These are phyloP conservation scores for Globisporangium spiculum DNA, from an alignment of 352 stramenopile species.

Conservation along the genomic window DNA sequence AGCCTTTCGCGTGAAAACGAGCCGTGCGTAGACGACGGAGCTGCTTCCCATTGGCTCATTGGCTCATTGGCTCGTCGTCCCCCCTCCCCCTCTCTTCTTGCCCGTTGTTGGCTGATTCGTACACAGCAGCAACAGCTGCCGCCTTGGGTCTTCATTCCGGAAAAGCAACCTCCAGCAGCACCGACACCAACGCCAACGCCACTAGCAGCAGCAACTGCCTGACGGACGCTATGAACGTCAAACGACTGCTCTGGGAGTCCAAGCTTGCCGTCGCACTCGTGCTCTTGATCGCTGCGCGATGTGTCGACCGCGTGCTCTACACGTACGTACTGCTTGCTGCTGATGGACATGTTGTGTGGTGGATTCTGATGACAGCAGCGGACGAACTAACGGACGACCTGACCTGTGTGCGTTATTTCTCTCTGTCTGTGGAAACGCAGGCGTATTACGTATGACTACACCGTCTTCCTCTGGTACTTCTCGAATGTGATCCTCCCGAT, in stretches of 20 bases:
- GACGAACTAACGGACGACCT: not conserved
- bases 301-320: conserved; percentile 83
- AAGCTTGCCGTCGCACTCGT: conserved; percentile 79
- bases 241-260: conserved; percentile 78
- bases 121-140: not conserved
- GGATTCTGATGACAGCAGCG: not conserved
- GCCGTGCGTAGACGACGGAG: conserved; percentile 4
- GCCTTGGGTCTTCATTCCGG: not conserved
- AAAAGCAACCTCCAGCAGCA: conserved; percentile 7
- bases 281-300: conserved; percentile 74
- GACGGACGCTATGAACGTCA: conserved; percentile 49
- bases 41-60: conserved; percentile 6
- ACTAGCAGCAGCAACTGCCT: not conserved
- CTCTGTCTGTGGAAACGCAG: conserved; percentile 26
- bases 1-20: not conserved
- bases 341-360: not conserved
- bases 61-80: not conserved
- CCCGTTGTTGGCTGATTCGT: not conserved
- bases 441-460: conserved; percentile 87
- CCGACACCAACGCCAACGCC: not conserved
- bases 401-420: not conserved
- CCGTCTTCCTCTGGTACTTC: conserved; percentile 87
- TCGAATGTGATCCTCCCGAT: conserved; percentile 80
- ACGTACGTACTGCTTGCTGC: conserved; percentile 45
- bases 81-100: not conserved